phyloP scores from a whole-genome alignment of 257 asterid genomes.

The Fraxinus pennsylvanica region DNA sequence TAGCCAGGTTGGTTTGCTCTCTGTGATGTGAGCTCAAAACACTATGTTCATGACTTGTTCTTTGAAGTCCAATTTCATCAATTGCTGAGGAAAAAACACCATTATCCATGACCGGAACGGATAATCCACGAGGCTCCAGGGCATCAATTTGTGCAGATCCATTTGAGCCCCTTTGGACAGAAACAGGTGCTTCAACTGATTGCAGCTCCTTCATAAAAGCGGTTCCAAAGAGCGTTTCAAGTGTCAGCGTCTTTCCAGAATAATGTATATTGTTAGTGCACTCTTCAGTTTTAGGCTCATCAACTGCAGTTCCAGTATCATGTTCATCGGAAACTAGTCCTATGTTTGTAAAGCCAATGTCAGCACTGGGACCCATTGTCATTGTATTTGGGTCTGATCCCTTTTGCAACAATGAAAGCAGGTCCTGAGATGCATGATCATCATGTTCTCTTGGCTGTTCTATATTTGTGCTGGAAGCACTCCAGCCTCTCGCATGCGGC shows the following conservation, averaged over 20 bases:
- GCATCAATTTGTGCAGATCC: slow-evolving; percentile 45
- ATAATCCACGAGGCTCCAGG: slow-evolving; percentile 38
- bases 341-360: slow-evolving; percentile 34
- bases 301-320: slow-evolving; percentile 26
- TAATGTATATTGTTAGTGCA: slow-evolving; percentile 25
- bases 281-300: slow-evolving; percentile 50
- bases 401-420: slow-evolving; percentile 76
- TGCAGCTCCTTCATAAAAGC: slow-evolving; percentile 85
- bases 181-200: slow-evolving; percentile 83
- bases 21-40: slow-evolving; percentile 39
- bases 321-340: slow-evolving; percentile 32
- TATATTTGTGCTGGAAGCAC: slow-evolving; percentile 28
- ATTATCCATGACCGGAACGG: slow-evolving; percentile 40
- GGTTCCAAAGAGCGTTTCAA: slow-evolving; percentile 84
- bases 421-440: slow-evolving; percentile 70
- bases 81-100: slow-evolving; percentile 33
- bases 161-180: slow-evolving; percentile 60
- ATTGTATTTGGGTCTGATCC: slow-evolving; percentile 40
- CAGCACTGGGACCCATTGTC: slow-evolving; percentile 22
- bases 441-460: slow-evolving; percentile 42
- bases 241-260: slow-evolving; percentile 52
- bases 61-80: slow-evolving; percentile 37
- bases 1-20: slow-evolving; percentile 45
- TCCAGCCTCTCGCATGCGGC: slow-evolving; percentile 39
- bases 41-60: slow-evolving; percentile 35